Base-by-base conservation (phyloP, 345 rosid species). In the Passiflora organensis region DNA sequence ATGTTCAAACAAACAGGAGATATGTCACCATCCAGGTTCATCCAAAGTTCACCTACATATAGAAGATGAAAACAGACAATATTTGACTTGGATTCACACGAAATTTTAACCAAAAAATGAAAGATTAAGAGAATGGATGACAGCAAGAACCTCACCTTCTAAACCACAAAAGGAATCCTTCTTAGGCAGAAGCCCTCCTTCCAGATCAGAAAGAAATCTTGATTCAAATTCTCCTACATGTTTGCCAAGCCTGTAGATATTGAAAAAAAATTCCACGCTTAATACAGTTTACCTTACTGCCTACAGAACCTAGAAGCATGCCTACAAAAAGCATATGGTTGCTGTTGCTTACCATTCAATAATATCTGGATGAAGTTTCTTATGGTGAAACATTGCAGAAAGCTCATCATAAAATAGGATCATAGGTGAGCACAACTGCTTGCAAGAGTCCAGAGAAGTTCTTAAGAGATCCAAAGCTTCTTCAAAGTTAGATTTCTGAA, bases 1-100 rank as follows among this genome's bases (percentile, higher is more conserved):
- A 86, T 82, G 75, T 74, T 82, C 77, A 89, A 67, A 71, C 89
- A 89, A 67, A 89, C 69, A 39, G 95, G 95, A 67, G 96, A 86
- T 66, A 82, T 76, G 67, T 70, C 77, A 55, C 96, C 96, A 61
- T 89, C 96, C 75, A 86, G 79, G 67, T 89, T 89, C 95, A 89
- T 85, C 95, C 95, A 89, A 19, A 86, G 78, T 70, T 89, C 85
- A 34, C 96, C 96, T 89, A 58, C 42, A 76, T 64, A 66, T 22
- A 38, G 10, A 57, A 61, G 60, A 56, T 32, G 38, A 20, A 69
- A 55, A 57, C 48, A 68, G 24, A 55, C 32, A 24, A 42, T 36
- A 43, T 51, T 15, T 45, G 21, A 20, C 53, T 39, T 47, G 36
- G n/a, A 25, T 58, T 39, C 24, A 25, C 46, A 48, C 20, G 51